Base-by-base conservation (phyloP, 257 asterid species). In the Solanum pimpinellifolium region DNA sequence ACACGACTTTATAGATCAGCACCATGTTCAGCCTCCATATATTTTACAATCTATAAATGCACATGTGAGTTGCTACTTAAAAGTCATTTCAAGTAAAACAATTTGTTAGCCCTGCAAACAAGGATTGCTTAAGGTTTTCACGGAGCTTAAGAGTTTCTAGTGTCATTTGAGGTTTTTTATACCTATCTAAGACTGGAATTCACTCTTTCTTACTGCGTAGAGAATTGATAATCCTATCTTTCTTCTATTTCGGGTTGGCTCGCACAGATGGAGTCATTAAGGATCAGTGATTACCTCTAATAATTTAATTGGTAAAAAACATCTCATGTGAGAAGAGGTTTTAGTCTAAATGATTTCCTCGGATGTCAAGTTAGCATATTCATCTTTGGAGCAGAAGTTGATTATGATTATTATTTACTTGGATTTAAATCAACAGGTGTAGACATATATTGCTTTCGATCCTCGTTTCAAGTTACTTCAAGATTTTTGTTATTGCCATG, bases 401-500 rank as follows among this genome's bases (percentile, higher is more conserved):
- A 18, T 18, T 81, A 47, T 80, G 29, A 49, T 49, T 49, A 18
- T 29, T 81, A 20, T 49, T 33, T 49, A 31, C 69, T 49, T 81
- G 85, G 86, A 52, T 56, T 44, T 69, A 68, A 90, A 83, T 87
- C 85, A 81, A 86, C 93, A 96, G 98, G 91, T 94, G 91, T 93
- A 90, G 92, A 89, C 93, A 95, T 41, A 85, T 91, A 70, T 70
- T 92, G 84, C 92, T 95, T 72, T 93, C 87, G 15, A 86, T 94
- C 87, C 91, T 95, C 73, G 89, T 93, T 87, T 96, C 98, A 4
- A 94, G 97, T 90, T 96, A 95, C 93, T 95, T 96, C 91, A 93
- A 95, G 94, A 89, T 94, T 85, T 95, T 94, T 89, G 93, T 95
- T 76, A 83, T 94, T 90, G 94, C 98, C 80, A 95, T 92, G 93